A percentile compares a stretch with the other conserved stretches of the same genome.
Conservation (phyloP, 257 asterid genomes). For the Nicotiana noctiflora region DNA sequence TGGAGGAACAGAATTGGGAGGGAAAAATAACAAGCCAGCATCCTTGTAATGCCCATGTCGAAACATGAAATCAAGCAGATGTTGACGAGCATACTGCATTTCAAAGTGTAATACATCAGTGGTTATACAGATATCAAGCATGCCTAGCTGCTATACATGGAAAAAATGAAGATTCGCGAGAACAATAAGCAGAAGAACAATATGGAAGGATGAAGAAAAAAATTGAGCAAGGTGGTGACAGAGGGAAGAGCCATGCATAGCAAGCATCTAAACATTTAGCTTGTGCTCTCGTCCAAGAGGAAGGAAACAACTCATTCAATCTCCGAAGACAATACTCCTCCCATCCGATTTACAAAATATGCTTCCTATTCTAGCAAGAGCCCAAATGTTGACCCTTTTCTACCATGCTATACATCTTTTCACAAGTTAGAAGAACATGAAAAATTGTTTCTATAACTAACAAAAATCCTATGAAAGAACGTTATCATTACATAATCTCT, state of each 20-base stretch:
- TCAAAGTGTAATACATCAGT: slow-evolving; percentile 11
- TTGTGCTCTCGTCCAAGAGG: not conserved
- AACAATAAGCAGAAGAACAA: not conserved
- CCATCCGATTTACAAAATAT: not conserved
- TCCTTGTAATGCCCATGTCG: slow-evolving; percentile 85
- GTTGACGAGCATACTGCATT: slow-evolving; percentile 90
- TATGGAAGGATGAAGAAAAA: not conserved
- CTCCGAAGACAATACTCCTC: not conserved
- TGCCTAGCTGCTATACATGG: not conserved
- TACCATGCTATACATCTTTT: not conserved
- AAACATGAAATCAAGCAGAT: slow-evolving; percentile 85
- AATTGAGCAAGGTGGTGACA: not conserved
- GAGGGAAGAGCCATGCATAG: not conserved
- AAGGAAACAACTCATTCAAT: slow-evolving; percentile 4
- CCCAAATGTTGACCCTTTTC: not conserved
- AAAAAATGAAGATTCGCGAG: not conserved
- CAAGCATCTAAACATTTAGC: not conserved
- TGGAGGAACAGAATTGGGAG: slow-evolving; percentile 64
- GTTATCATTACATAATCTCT: not conserved
- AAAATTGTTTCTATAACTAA: not conserved
- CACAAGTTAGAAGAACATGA: not conserved
- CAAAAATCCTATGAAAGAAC: not conserved
- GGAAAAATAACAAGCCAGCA: slow-evolving; percentile 82
- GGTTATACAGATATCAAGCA: not conserved
- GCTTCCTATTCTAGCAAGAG: not conserved